Percentiles rank a stretch among this genome's conserved stretches.
Evolutionary conservation across 345 rosid species (phyloP).

Genomic region (Corymbia maculata): DNA sequence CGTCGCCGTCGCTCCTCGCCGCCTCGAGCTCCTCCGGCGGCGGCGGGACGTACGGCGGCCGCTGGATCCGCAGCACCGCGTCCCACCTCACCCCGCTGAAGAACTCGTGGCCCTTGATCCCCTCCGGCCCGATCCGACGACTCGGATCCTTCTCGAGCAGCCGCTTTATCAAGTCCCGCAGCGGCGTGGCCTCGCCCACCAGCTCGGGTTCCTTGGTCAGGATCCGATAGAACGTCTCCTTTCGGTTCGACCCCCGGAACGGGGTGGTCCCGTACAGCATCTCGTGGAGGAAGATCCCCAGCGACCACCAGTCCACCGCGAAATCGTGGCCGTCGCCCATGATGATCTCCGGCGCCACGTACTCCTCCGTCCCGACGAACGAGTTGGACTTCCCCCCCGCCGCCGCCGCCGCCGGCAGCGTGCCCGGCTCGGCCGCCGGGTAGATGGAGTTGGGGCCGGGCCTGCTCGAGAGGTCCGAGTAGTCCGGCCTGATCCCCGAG

Average conservation of each 20-base stretch:
- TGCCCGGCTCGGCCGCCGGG: constrained; percentile 6
- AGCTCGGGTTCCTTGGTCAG: constrained; percentile 45
- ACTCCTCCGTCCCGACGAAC: constrained; percentile 92
- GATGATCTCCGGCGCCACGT: constrained; percentile 82
- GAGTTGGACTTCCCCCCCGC: constrained; percentile 56
- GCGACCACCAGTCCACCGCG: constrained; percentile 90
- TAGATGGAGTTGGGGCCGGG: background rate
- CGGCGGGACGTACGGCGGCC: constrained; percentile 73
- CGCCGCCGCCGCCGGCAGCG: constrained; percentile 6
- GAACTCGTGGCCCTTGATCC: constrained; percentile 62
- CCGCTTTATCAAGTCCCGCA: constrained; percentile 52
- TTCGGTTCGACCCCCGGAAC: constrained; percentile 55
- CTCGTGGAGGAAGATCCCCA: constrained; percentile 77
- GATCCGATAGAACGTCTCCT: constrained; percentile 61
- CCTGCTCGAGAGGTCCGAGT: background rate
- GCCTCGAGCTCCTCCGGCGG: background rate
- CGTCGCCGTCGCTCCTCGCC: background rate
- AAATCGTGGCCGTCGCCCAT: constrained; percentile 74
- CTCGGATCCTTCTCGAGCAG: constrained; percentile 61
- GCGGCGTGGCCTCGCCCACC: constrained; percentile 59
- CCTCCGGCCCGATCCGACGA: constrained; percentile 43
- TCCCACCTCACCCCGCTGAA: constrained; percentile 63
- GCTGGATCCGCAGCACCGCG: constrained; percentile 19
- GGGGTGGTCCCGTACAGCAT: constrained; percentile 89
- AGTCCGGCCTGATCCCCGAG: constrained; percentile 33